These are phyloP conservation scores for Fistulinella cinereoalba DNA, from an alignment of 1,284 basidiomycete genomes.

Conservation along the genomic window DNA sequence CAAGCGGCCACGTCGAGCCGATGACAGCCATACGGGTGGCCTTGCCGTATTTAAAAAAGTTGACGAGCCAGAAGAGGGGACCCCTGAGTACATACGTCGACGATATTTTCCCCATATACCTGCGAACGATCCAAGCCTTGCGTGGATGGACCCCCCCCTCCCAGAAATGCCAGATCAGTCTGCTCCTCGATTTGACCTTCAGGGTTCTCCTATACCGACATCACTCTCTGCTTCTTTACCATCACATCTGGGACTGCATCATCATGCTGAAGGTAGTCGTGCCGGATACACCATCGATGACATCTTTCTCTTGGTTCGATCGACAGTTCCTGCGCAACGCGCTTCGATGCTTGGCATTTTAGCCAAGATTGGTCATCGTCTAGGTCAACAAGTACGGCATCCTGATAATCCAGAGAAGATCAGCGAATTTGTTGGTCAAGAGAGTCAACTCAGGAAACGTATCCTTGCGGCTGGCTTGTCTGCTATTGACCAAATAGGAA, in stretches of 20 bases:
- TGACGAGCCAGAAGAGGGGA: constrained; percentile 60
- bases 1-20: constrained; percentile 8
- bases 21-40: neutral
- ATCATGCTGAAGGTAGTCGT: constrained; percentile 74
- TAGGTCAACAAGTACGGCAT: constrained; percentile 33
- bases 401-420: constrained; percentile 32
- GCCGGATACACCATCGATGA: constrained; percentile 92
- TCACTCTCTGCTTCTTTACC: constrained; percentile 57
- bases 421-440: constrained; percentile 46
- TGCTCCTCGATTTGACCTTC: constrained; percentile 70
- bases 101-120: constrained; percentile 80
- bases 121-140: constrained; percentile 65
- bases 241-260: constrained; percentile 85
- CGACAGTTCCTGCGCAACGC: constrained; percentile 82
- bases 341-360: constrained; percentile 80
- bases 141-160: constrained; percentile 62
- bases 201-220: constrained; percentile 61
- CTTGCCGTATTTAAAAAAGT: constrained; percentile 2
- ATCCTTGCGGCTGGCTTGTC: constrained; percentile 65
- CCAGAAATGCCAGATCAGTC: constrained; percentile 24
- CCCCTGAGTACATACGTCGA: constrained; percentile 77
- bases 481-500: constrained; percentile 64
- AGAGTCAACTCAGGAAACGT: constrained; percentile 45
- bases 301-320: constrained; percentile 78
- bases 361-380: constrained; percentile 51